phyloP scores from a whole-genome alignment of 2,329 filamentous ascomycete genomes.

The Pseudogymnoascus sp. region DNA sequence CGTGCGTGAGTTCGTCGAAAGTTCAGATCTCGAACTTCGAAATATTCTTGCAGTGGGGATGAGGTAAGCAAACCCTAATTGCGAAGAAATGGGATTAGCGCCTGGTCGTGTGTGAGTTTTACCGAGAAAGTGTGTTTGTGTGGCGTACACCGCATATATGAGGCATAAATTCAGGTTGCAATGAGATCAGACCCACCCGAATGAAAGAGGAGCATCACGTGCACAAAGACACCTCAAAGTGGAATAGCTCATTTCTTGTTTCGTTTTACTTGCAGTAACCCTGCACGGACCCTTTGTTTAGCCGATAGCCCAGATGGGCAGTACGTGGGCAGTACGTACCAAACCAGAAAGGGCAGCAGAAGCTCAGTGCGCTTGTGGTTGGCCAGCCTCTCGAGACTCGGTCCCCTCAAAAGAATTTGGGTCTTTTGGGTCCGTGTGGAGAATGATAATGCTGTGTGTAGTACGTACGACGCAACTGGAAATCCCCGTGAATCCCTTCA shows the following conservation, averaged over 20 bases:
- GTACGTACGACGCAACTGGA: background rate
- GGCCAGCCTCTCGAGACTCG: conserved; percentile 6
- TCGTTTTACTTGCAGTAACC: background rate
- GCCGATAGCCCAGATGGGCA: background rate
- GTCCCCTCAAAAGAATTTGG: conserved; percentile 2
- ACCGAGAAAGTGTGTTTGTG: background rate
- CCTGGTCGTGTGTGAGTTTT: background rate
- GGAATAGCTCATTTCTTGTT: background rate
- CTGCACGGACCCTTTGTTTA: conserved; percentile 6
- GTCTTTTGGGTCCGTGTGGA: background rate
- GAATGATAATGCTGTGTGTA: background rate
- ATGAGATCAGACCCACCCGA: background rate
- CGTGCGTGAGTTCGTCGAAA: conserved; percentile 4
- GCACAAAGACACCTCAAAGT: background rate
- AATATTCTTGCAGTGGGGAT: conserved; percentile 10
- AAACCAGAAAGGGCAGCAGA: background rate
- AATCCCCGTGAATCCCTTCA: background rate
- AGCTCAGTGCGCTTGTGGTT: conserved; percentile 7
- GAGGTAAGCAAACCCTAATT: conserved; percentile 9
- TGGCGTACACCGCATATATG: too few species aligned
- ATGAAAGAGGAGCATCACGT: background rate
- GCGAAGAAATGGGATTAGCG: conserved; percentile 1
- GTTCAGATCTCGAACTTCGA: conserved; percentile 8
- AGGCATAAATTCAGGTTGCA: background rate
- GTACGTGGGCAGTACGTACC: background rate